phyloP scores from a whole-genome alignment of 192 early-diverging fungal species.

The Chytriomyces hyalinus region DNA sequence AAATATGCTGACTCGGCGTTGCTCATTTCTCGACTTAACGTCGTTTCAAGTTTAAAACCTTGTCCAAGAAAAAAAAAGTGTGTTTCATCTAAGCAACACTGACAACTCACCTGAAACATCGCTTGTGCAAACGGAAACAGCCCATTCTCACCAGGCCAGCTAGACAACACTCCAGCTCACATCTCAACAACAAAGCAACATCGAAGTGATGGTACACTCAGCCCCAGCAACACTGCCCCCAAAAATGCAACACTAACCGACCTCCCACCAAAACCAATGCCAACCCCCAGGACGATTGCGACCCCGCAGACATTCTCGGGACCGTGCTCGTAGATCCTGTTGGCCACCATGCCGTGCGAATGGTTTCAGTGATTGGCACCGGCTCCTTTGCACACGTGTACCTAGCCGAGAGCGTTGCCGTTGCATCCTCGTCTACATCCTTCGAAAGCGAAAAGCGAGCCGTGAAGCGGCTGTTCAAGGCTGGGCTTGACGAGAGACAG shows the following conservation, averaged over 20 bases:
- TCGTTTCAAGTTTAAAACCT: too few relatives aligned
- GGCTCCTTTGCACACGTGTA: conserved; percentile 57
- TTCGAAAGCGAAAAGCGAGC: conserved; percentile 29
- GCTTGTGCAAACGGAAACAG: too few relatives aligned
- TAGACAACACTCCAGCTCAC: background rate
- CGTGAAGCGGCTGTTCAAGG: conserved; percentile 47
- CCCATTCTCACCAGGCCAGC: too few relatives aligned
- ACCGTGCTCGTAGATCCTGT: conserved; percentile 30
- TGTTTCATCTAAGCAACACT: too few relatives aligned
- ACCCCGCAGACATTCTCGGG: conserved; percentile 33
- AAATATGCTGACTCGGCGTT: too few relatives aligned
- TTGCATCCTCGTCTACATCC: background rate
- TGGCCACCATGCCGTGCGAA: conserved; percentile 31
- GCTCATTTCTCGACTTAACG: too few relatives aligned
- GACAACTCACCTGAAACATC: too few relatives aligned
- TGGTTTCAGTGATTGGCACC: conserved; percentile 47
- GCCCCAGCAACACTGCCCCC: background rate
- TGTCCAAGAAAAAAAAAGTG: too few relatives aligned
- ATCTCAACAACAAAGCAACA: background rate
- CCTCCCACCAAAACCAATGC: too few relatives aligned
- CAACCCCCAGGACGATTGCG: conserved; percentile 21
- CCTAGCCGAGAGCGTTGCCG: conserved; percentile 38
- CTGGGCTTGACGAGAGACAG: conserved; percentile 39
- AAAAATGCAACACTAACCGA: too few relatives aligned
- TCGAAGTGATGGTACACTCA: background rate